phyloP scores from a whole-genome alignment of 1,284 basidiomycete species.

The Microbotryum intermedium region DNA sequence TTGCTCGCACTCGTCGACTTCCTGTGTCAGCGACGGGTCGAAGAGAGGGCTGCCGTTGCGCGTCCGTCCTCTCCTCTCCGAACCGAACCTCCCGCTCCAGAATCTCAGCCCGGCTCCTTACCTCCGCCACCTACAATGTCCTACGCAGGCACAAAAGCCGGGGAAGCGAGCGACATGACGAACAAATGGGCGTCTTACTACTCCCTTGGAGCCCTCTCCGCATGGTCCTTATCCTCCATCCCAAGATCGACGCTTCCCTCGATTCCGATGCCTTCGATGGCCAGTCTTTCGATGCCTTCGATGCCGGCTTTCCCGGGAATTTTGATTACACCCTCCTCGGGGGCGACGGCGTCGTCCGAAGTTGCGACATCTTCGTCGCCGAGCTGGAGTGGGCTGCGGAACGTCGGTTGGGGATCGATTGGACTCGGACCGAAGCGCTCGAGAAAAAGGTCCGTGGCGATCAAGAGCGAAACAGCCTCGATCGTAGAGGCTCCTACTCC shows the following conservation, averaged over 20 bases:
- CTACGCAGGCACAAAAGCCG: not conserved
- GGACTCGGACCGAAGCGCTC: too few relatives aligned
- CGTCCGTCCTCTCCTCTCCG: not conserved
- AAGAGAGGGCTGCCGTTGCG: not conserved
- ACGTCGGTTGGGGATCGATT: not conserved
- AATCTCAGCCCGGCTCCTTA: not conserved
- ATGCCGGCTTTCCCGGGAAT: not conserved
- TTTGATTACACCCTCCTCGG: not conserved
- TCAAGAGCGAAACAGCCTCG: too few relatives aligned
- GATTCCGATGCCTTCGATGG: not conserved
- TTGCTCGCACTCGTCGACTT: slow-evolving; percentile 12
- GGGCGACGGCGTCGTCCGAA: not conserved
- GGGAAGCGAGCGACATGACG: not conserved
- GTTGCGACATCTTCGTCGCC: not conserved
- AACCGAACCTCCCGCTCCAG: not conserved
- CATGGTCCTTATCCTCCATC: not conserved
- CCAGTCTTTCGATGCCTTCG: slow-evolving; percentile 1
- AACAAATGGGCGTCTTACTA: not conserved
- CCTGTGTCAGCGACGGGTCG: not conserved
- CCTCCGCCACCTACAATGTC: too few relatives aligned
- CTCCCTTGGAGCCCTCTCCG: not conserved
- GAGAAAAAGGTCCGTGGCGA: too few relatives aligned
- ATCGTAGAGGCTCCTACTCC: too few relatives aligned
- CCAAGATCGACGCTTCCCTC: too few relatives aligned
- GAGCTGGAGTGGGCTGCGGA: not conserved